Percentiles rank a stretch among this genome's conserved stretches.
Evolutionary conservation across 768 basidiomycete species (phyloP).

Genomic region (Megacollybia marginata): DNA sequence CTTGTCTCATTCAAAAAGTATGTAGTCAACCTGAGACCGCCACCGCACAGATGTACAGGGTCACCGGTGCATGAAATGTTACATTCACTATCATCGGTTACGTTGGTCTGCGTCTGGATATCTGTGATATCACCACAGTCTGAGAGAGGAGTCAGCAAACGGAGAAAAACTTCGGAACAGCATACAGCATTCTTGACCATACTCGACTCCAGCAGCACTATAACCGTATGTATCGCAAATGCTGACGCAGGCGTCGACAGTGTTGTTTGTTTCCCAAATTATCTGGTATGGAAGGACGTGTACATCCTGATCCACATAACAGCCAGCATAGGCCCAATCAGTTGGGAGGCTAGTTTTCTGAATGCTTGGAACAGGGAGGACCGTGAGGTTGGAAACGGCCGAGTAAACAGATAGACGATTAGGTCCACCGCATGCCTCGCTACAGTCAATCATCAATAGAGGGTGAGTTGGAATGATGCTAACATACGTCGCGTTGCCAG

Average conservation of each 20-base stretch:
- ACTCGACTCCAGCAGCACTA: constrained; percentile 60
- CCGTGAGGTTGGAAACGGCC: constrained; percentile 39
- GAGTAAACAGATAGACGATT: constrained; percentile 68
- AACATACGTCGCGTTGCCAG: constrained; percentile 56
- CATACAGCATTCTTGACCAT: constrained; percentile 63
- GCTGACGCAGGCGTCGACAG: constrained; percentile 54
- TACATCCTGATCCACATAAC: constrained; percentile 35
- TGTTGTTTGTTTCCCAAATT: constrained; percentile 53
- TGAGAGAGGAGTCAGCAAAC: constrained; percentile 14
- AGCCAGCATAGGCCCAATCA: constrained; percentile 59
- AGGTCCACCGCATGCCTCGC: constrained; percentile 68
- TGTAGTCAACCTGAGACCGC: constrained; percentile 38
- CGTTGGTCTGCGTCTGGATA: constrained; percentile 18
- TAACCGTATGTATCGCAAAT: constrained; percentile 70
- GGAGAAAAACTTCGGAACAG: constrained; percentile 2
- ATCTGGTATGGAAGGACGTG: constrained; percentile 57
- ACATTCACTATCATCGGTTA: constrained; percentile 34
- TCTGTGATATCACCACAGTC: constrained; percentile 72
- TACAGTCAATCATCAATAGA: constrained; percentile 11
- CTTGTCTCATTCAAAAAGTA: constrained; percentile 40
- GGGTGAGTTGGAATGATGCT: background rate
- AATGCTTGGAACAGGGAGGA: constrained; percentile 49
- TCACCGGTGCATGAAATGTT: constrained; percentile 61
- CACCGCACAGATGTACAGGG: constrained; percentile 62
- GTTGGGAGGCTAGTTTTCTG: constrained; percentile 55